Evolutionary conservation across 108 stramenopile genomes (phyloP), one percentile per base, ranked within the genome.

Genomic region (Pseudonitzschia pungens): DNA sequence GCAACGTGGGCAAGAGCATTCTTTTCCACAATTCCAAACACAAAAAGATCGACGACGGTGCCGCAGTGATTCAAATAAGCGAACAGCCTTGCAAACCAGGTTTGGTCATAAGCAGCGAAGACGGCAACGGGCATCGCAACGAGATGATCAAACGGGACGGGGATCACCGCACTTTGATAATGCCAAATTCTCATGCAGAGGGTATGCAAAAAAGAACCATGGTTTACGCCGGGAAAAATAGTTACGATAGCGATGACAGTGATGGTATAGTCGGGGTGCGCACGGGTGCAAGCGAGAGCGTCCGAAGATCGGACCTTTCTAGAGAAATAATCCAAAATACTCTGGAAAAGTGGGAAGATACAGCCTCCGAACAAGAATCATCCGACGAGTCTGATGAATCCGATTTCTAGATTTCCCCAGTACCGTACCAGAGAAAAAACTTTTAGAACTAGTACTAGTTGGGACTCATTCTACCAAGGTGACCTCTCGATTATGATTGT

Each of bases 91-190:
- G 29, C 11, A 48, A 44, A 21, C 15, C 60, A 11, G 60, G 32
- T 12, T 62, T 62, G 32, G 29, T 33, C 14, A 62, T 62, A 40
- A 14, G 60, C 16, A 29, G 7, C 15, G 60, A 62, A 62, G 60
- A 36, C n/a, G 16, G 33, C n/a, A 55, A 55, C 26, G 9, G 54
- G 1, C 2, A 26, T 55, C 33, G 36, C 3, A 33, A 62, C 40
- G 60, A 40, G 5, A 62, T 62, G 60, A 31, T 62, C 7, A 12
- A 33, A 55, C 24, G 10, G 54, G 54, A 24, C 26, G 54, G 54
- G 16, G 60, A 62, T 41, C 33, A 62, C n/a, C 60, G 60, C n/a
- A n/a, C 60, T 31, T 62, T 62, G 18, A 62, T 62, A 33, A 62
- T 62, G 60, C 60, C 60, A 6, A 10, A 40, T 41, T 62, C 40